Conservation (phyloP, 1,139 yeast species). For the Taphrina pruni region DNA sequence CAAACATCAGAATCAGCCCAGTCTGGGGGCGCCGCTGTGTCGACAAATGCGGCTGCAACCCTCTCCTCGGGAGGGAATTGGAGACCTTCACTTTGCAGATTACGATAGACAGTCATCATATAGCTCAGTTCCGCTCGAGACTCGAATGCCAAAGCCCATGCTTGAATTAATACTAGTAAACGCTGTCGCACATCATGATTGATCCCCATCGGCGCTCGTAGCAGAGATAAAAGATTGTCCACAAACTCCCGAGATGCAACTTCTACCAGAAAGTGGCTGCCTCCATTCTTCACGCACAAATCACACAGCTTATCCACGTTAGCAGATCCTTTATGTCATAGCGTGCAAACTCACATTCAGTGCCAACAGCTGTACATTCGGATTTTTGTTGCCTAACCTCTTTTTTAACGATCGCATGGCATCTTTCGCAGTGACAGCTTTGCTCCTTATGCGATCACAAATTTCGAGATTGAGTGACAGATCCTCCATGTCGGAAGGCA, state of each 20-base stretch:
- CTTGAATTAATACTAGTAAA: conserved; percentile 70
- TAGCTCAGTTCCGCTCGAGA: conserved; percentile 71
- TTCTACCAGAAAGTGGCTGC: conserved; percentile 79
- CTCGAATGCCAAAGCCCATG: conserved; percentile 77
- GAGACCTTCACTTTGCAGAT: conserved; percentile 67
- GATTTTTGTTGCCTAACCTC: conserved; percentile 68
- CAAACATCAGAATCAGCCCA: conserved; percentile 97
- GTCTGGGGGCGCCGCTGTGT: conserved; percentile 93
- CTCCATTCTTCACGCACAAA: conserved; percentile 91
- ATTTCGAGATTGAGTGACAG: conserved; percentile 79
- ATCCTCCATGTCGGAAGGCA: conserved; percentile 92
- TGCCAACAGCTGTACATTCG: conserved; percentile 76
- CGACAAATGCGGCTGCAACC: conserved; percentile 66
- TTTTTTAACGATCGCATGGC: conserved; percentile 84
- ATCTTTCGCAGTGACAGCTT: conserved; percentile 78
- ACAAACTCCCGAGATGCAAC: conserved; percentile 84
- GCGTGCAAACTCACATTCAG: conserved; percentile 52
- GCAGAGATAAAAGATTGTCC: conserved; percentile 60
- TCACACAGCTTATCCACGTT: conserved; percentile 67
- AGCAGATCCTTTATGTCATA: not conserved
- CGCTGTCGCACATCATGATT: conserved; percentile 65
- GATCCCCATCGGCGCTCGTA: conserved; percentile 49
- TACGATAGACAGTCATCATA: conserved; percentile 66
- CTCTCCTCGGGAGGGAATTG: conserved; percentile 62
- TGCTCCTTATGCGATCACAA: conserved; percentile 84